Evolutionary conservation across 495 filamentous ascomycete species (phyloP).

Genomic region (Emericellopsis terricola): DNA sequence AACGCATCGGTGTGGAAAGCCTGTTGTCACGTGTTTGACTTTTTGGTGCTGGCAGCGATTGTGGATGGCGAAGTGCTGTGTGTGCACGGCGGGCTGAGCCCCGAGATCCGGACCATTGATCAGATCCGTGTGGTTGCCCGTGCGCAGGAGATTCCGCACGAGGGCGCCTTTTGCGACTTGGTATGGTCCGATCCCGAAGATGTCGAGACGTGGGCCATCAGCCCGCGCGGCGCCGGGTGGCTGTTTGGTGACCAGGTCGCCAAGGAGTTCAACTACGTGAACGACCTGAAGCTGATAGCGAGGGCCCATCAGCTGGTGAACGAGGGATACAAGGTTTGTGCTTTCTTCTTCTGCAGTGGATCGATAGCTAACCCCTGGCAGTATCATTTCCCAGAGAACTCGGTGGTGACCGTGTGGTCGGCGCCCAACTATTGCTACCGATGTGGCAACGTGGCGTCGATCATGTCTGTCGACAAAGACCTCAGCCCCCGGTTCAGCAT

Average conservation of each 20-base stretch:
- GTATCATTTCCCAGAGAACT: slow-evolving; percentile 84
- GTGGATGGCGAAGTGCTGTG: slow-evolving; percentile 94
- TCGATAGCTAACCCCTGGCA: not conserved
- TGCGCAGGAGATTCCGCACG: slow-evolving; percentile 94
- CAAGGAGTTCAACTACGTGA: slow-evolving; percentile 83
- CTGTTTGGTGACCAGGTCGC: slow-evolving; percentile 94
- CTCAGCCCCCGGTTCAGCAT: slow-evolving; percentile 81
- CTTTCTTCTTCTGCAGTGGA: not conserved
- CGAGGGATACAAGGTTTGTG: slow-evolving; percentile 84
- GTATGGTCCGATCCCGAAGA: slow-evolving; percentile 98
- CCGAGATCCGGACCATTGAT: slow-evolving; percentile 90
- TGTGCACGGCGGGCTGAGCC: slow-evolving; percentile 91
- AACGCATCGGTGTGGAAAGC: slow-evolving; percentile 98
- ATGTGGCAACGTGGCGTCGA: slow-evolving; percentile 90
- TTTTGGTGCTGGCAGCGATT: slow-evolving; percentile 87
- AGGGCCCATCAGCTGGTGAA: slow-evolving; percentile 95
- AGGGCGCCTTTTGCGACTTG: slow-evolving; percentile 94
- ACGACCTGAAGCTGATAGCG: slow-evolving; percentile 81
- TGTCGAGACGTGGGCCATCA: slow-evolving; percentile 95
- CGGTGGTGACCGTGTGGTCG: slow-evolving; percentile 92
- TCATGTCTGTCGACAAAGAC: slow-evolving; percentile 82
- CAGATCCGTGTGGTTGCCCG: slow-evolving; percentile 94
- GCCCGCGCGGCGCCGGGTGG: slow-evolving; percentile 89
- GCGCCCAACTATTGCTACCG: slow-evolving; percentile 98
- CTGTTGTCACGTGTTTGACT: slow-evolving; percentile 98